Conservation (phyloP, 192 early-diverging fungal genomes). For the Coemansia sp. region DNA sequence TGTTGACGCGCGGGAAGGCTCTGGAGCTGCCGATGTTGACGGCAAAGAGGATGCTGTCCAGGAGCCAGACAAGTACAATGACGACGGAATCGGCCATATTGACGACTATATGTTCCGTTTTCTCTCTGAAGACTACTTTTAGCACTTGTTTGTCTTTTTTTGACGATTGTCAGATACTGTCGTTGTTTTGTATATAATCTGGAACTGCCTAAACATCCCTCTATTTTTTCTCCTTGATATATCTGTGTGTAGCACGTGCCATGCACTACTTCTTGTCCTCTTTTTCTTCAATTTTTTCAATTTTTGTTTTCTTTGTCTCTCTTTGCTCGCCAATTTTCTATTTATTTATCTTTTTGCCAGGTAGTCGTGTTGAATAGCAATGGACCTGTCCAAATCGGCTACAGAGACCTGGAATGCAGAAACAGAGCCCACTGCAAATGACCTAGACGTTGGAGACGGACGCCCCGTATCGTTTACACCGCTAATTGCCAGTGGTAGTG, state of each 20-base stretch:
- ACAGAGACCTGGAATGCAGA: not conserved
- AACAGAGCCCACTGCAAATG: not conserved
- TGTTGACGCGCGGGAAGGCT: not conserved
- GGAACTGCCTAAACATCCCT: not conserved
- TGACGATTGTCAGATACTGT: slow-evolving; percentile 1
- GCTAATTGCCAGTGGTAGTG: slow-evolving; percentile 13
- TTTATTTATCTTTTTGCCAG: not conserved
- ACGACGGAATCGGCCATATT: slow-evolving; percentile 65
- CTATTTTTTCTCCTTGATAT: not conserved
- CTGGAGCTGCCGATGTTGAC: not conserved
- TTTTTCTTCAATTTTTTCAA: slow-evolving; percentile 2
- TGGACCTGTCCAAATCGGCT: not conserved
- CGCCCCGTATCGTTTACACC: not conserved
- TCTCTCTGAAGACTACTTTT: slow-evolving; percentile 14
- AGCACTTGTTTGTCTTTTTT: not conserved
- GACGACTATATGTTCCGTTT: slow-evolving; percentile 77
- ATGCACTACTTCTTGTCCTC: not conserved
- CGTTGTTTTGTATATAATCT: not conserved
- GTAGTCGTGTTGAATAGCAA: not conserved
- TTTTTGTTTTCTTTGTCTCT: not conserved
- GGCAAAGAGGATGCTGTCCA: not conserved
- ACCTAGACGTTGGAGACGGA: not conserved
- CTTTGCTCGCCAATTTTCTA: not conserved
- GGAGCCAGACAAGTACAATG: slow-evolving; percentile 25
- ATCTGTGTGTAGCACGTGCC: not conserved